Conservation (phyloP, 1,284 basidiomycete genomes). For the Apiotrichum gamsii region DNA sequence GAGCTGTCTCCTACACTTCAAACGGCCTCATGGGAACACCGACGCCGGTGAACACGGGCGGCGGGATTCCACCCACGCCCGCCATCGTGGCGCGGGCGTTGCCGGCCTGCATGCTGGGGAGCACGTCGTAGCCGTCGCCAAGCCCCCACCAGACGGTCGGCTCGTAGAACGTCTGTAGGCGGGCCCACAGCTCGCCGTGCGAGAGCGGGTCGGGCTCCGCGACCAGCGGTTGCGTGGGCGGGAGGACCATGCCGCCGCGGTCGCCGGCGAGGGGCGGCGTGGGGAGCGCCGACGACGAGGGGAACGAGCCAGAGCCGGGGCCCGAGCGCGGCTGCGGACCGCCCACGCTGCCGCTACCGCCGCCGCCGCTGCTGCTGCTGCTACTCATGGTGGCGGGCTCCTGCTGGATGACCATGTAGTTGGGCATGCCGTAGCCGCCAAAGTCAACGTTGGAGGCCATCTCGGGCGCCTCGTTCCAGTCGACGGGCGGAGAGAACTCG, state of each 20-base stretch:
- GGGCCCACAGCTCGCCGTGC: constrained; percentile 32
- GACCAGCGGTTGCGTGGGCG: too few relatives aligned
- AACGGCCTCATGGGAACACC: neutral
- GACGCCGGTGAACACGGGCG: neutral
- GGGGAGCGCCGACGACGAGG: neutral
- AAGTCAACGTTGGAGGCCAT: too few relatives aligned
- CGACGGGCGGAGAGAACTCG: too few relatives aligned
- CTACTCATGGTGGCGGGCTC: too few relatives aligned
- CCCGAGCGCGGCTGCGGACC: neutral
- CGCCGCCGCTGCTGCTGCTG: too few relatives aligned
- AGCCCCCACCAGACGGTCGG: constrained; percentile 23
- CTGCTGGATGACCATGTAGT: too few relatives aligned
- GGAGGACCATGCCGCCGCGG: constrained; percentile 6
- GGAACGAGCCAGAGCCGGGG: neutral
- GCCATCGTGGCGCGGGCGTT: neutral
- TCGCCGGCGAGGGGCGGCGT: neutral
- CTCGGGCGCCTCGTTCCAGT: too few relatives aligned
- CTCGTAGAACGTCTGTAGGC: constrained; percentile 41
- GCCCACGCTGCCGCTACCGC: too few relatives aligned
- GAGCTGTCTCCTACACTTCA: too few relatives aligned
- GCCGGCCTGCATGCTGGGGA: neutral
- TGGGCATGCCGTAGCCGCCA: too few relatives aligned
- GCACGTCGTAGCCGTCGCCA: neutral
- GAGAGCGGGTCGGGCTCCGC: neutral
- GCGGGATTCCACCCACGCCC: neutral